A percentile compares a stretch with the other conserved stretches of the same genome.
Conservation (phyloP, 257 asterid genomes). For the Cynanchum wilfordii region DNA sequence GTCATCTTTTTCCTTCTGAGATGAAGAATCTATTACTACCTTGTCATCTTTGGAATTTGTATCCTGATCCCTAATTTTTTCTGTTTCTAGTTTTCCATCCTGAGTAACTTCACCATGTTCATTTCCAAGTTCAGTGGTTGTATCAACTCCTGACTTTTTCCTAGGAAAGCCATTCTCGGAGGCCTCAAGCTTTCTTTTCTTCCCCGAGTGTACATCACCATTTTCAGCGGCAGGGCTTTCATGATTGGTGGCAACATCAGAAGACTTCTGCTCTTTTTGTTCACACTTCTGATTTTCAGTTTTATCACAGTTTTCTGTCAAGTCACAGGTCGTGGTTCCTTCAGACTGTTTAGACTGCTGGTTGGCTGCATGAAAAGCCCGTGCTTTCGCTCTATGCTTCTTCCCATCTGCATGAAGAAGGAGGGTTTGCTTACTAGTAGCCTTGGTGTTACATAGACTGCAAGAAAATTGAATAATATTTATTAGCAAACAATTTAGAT, state of each 20-base stretch:
- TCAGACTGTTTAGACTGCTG: slow-evolving; percentile 43
- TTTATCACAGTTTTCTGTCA: slow-evolving; percentile 26
- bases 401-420: slow-evolving; percentile 93
- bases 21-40: slow-evolving; percentile 16
- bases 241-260: slow-evolving; percentile 25
- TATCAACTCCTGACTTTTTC: slow-evolving; percentile 25
- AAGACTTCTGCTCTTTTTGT: slow-evolving; percentile 33
- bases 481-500: background rate
- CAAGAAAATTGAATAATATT: slow-evolving; percentile 19
- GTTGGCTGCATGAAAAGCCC: slow-evolving; percentile 73
- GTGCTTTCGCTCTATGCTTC: slow-evolving; percentile 87
- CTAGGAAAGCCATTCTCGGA: slow-evolving; percentile 39
- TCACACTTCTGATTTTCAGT: slow-evolving; percentile 28
- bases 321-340: slow-evolving; percentile 23
- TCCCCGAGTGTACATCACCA: slow-evolving; percentile 30
- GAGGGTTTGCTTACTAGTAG: slow-evolving; percentile 90
- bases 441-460: slow-evolving; percentile 84
- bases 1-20: slow-evolving; percentile 23
- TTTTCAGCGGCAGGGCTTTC: slow-evolving; percentile 31
- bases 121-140: slow-evolving; percentile 30
- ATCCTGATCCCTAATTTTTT: slow-evolving; percentile 23
- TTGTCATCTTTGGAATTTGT: slow-evolving; percentile 35
- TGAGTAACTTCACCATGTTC: slow-evolving; percentile 46
- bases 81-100: slow-evolving; percentile 27
- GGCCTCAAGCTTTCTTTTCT: slow-evolving; percentile 60